Base-by-base conservation (phyloP, 78 protist species). In the Dictyostelium capitatum region DNA sequence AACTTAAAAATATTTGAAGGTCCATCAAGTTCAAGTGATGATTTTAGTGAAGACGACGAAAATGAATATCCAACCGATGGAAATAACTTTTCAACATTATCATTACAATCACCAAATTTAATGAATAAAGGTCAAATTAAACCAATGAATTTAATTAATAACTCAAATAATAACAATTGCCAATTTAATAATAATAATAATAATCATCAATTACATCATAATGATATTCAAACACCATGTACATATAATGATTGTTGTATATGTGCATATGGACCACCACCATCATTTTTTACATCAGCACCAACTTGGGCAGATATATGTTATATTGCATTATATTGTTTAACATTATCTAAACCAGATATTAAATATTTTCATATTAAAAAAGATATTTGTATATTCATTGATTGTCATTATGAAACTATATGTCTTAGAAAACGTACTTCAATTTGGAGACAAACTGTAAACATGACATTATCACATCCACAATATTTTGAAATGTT, bases 401-500 rank as follows among this genome's bases (percentile, higher is more conserved):
- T 85, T 20, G 92, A 85, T 50, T 12, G 82, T 10, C 92, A 85
- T 48, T 85, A 85, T 28, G 92, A 85, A 77, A 75, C 83, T 1
- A 75, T 85, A 50, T 85, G 92, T 64, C 75, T 85, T 82, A 73
- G 92, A 57, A 85, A 85, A 23, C 59, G 73, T 46, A 85, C 92
- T 6, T 75, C 83, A 0, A 85, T 85, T 0, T 85, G 92, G 92
- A 73, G 92, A 73, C 92, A 85, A 64, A 85, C 92, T 7, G 92
- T 85, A 6, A 85, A 85, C 20, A 85, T 85, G 92, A 85, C 92
- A 11, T 30, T 85, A 48, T 85, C 92, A 15, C 92, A 85, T 64
- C 92, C 92, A 75, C 92, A 85, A 64, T 85, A 85, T 6, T 85
- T 85, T 85, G 92, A 85, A 64, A 85, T 85, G 92, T 85, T 85